Conservation (phyloP, 371 early-diverging fungal genomes). For the Coemansia sp. region DNA sequence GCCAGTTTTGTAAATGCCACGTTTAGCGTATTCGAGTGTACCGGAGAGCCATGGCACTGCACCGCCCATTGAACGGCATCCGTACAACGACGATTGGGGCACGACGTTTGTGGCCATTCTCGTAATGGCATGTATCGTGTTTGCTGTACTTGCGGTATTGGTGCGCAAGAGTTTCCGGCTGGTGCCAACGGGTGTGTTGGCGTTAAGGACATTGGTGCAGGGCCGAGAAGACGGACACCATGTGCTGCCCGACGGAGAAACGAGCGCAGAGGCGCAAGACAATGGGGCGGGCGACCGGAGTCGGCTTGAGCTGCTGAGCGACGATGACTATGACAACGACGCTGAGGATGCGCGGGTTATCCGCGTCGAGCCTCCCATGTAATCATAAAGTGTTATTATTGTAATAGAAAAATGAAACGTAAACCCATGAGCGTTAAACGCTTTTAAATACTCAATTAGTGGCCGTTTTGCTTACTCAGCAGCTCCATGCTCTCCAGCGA, state of each 20-base stretch:
- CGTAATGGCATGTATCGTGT: slow-evolving; percentile 37
- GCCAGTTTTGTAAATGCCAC: not conserved
- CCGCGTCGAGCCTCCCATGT: not conserved
- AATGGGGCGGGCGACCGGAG: not conserved
- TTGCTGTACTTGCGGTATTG: slow-evolving; percentile 28
- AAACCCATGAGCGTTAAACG: not conserved
- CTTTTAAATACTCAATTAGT: too few relatives aligned
- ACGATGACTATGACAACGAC: slow-evolving; percentile 7
- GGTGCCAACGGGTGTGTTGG: slow-evolving; percentile 46
- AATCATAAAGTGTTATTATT: slow-evolving; percentile 1
- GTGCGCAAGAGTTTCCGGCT: slow-evolving; percentile 40
- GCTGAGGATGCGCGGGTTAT: slow-evolving; percentile 23
- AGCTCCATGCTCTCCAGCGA: slow-evolving; percentile 11
- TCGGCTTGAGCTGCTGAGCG: slow-evolving; percentile 12
- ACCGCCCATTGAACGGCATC: slow-evolving; percentile 41
- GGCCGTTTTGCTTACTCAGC: not conserved
- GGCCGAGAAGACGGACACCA: slow-evolving; percentile 17
- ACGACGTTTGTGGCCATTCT: slow-evolving; percentile 39
- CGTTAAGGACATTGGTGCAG: slow-evolving; percentile 29
- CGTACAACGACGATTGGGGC: slow-evolving; percentile 49
- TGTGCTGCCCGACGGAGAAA: slow-evolving; percentile 14
- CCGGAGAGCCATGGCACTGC: slow-evolving; percentile 4
- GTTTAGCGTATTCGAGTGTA: not conserved
- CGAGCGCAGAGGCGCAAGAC: not conserved
- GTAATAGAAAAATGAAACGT: not conserved